Conservation (phyloP, 208 protist species). For the Trichomonas vaginalis region DNA sequence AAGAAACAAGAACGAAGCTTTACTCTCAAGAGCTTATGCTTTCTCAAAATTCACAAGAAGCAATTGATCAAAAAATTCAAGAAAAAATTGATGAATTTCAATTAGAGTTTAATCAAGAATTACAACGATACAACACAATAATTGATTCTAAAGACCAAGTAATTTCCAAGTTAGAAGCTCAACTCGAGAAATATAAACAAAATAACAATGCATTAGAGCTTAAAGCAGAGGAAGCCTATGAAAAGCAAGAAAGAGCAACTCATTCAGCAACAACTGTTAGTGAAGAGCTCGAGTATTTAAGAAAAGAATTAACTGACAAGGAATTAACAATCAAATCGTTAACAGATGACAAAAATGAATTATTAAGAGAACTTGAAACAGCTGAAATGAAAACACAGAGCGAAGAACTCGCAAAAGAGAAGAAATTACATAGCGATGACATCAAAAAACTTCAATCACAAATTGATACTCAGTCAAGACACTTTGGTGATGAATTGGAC, state of each 20-base stretch:
- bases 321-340: background rate
- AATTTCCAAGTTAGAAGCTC: background rate
- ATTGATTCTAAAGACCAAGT: background rate
- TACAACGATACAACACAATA: background rate
- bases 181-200: background rate
- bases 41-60: background rate
- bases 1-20: background rate
- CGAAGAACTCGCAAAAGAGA: background rate
- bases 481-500: background rate
- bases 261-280: background rate
- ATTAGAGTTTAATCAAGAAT: background rate
- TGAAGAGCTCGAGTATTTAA: background rate
- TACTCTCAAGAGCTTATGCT: background rate
- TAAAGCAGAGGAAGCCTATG: background rate
- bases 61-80: background rate
- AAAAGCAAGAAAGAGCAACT: background rate
- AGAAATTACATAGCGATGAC: background rate
- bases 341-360: background rate
- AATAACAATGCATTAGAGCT: background rate
- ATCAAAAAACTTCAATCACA: background rate
- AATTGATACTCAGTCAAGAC: background rate
- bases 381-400: background rate
- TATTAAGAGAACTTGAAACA: background rate
- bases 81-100: background rate
- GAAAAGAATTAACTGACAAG: background rate